Evolutionary conservation across 139 green algal genomes (phyloP).

Genomic region (Tetratostichococcus sp.): DNA sequence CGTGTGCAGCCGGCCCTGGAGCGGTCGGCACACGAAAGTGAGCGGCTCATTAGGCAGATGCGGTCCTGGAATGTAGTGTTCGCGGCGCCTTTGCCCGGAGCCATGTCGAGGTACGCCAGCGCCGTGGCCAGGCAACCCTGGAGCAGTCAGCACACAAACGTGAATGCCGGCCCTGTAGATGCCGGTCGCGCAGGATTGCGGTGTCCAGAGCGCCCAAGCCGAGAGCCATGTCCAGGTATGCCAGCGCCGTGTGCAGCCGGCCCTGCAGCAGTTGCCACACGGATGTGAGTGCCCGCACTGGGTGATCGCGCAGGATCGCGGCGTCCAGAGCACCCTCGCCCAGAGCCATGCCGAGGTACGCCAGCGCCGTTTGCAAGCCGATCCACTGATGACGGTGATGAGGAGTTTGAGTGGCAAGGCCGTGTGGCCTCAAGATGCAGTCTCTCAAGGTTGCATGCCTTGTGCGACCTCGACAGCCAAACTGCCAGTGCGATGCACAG

Average conservation of each 20-base stretch:
- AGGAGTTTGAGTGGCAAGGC: no score
- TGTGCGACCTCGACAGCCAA: no score
- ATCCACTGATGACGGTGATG: no score
- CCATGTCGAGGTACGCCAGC: constrained; percentile 65
- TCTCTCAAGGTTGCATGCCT: no score
- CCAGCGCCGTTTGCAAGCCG: constrained; percentile 64
- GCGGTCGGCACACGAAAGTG: no score
- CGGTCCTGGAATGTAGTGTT: no score
- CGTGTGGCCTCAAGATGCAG: no score
- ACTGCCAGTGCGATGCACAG: no score
- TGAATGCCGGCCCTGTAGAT: constrained; percentile 75
- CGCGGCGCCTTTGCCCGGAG: constrained; percentile 67
- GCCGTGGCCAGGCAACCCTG: no score
- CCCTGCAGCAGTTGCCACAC: constrained; percentile 42
- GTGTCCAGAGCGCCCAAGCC: constrained; percentile 56
- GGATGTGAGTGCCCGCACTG: constrained; percentile 19
- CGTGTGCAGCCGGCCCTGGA: constrained; percentile 59
- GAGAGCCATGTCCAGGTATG: constrained; percentile 72
- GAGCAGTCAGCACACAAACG: no score
- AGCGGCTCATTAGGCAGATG: no score
- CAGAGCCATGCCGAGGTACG: constrained; percentile 70
- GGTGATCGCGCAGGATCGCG: constrained; percentile 76
- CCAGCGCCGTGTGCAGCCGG: constrained; percentile 64
- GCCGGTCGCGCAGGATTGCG: constrained; percentile 76
- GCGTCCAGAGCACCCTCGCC: constrained; percentile 54